Evolutionary conservation across 345 rosid genomes (phyloP).

Genomic region (Lumnitzera racemosa): DNA sequence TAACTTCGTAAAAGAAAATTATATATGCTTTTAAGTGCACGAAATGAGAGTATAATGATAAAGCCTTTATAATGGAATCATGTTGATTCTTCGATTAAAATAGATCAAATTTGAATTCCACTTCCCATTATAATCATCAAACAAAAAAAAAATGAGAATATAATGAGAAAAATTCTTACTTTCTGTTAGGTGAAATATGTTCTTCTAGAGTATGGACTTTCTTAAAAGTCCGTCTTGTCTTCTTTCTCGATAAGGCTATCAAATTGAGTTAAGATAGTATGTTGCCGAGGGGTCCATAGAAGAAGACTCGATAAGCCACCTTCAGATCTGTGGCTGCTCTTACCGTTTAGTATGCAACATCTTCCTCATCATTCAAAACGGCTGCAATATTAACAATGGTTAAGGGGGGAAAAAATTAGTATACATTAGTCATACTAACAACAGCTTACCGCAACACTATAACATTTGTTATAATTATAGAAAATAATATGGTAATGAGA

Average conservation of each 20-base stretch:
- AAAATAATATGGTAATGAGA: no score
- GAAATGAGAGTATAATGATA: no score
- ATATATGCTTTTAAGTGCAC: no score
- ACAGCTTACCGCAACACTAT: background rate
- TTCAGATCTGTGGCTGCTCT: constrained; percentile 27
- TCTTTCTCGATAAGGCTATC: constrained; percentile 25
- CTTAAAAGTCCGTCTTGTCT: constrained; percentile 15
- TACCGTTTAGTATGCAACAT: constrained; percentile 26
- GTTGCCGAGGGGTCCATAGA: constrained; percentile 20
- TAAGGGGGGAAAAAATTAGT: no score
- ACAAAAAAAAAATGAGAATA: no score
- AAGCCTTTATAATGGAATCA: no score
- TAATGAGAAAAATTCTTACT: constrained; percentile 9
- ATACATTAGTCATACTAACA: background rate
- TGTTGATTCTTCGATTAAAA: no score
- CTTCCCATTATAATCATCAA: no score
- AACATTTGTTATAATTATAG: no score
- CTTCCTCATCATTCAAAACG: constrained; percentile 25
- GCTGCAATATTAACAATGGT: constrained; percentile 4
- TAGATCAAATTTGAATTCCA: no score
- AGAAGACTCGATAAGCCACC: constrained; percentile 16
- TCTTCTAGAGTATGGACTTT: constrained; percentile 16
- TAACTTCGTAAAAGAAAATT: no score
- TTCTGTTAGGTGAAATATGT: constrained; percentile 11
- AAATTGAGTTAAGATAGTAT: constrained; percentile 23